Base-by-base conservation (phyloP, 495 filamentous ascomycete genomes). In the Penicillium longicatenatum region DNA sequence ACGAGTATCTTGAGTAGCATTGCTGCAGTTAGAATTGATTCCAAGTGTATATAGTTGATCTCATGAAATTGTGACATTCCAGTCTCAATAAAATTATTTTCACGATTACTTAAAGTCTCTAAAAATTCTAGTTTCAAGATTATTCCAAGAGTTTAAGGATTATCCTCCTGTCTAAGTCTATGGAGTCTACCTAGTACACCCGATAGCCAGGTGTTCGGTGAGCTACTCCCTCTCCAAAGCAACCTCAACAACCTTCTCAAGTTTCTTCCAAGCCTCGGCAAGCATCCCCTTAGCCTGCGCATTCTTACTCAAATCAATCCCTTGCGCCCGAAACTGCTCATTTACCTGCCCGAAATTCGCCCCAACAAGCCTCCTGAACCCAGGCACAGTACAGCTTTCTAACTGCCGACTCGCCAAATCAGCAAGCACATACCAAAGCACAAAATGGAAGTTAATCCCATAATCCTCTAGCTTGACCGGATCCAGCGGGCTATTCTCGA, bases 401-500 rank as follows among this genome's bases (percentile, higher is more conserved):
- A 46, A 42, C 54, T 76, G 68, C 26, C 65, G 66, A 52, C 63
- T 66, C 50, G 84, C 49, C 33, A 82, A 71, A 56, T 86, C 57
- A 24, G 62, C 64, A 1, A 76, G 52, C 14, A 77, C 57, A 42
- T 69, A 69, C 71, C 73, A 79, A 45, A 72, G 54, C 8, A 79
- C 50, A 45, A 73, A 63, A 46, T 70, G 65, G 33, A 70, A 68
- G 55, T 78, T 70, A 47, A 73, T 24, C 44, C 54, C 54, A 29
- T 64, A 67, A 14, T 55, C 54, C 31, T 65, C 57, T 9, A 70
- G 24, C 31, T 56, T 43, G 12, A 65, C 49, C 10, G 62, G 49
- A 29, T 69, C 62, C 2, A 52, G 55, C 6, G 60, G 45, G 24
- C 57, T 48, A 11, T 54, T 46, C 49, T 69, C 60, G 43, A 68